phyloP scores from a whole-genome alignment of 75 land plant species.

The Pinus tabuliformis region DNA sequence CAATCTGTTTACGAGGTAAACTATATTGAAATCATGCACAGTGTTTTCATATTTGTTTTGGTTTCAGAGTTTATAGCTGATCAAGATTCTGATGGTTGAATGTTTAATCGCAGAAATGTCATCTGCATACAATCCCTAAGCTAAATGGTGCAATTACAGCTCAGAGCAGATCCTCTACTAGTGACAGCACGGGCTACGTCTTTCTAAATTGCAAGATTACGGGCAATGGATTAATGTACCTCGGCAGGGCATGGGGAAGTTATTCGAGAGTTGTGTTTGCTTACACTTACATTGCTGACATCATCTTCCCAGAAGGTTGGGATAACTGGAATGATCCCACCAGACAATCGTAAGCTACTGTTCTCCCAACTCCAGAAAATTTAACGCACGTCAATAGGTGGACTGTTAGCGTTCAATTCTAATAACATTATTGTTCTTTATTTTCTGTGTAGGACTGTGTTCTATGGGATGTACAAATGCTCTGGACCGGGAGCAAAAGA shows the following conservation, averaged over 20 bases:
- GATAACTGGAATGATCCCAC: slow-evolving; percentile 33
- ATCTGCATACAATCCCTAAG: slow-evolving; percentile 48
- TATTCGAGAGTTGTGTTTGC: slow-evolving; percentile 66
- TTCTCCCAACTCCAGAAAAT: background rate
- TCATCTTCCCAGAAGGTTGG: slow-evolving; percentile 73
- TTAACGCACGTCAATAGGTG: no score
- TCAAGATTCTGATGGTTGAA: background rate
- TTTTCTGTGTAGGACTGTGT: slow-evolving; percentile 38
- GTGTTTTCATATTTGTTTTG: background rate
- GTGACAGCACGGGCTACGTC: slow-evolving; percentile 63
- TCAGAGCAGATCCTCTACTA: slow-evolving; percentile 30
- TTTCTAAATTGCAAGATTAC: slow-evolving; percentile 52
- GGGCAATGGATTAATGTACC: slow-evolving; percentile 39
- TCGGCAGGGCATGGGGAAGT: slow-evolving; percentile 84
- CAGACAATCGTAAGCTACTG: slow-evolving; percentile 17
- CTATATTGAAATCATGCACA: no score
- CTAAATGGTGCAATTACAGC: slow-evolving; percentile 65
- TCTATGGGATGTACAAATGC: slow-evolving; percentile 52
- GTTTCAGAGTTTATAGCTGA: no score
- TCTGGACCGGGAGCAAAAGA: slow-evolving; percentile 40
- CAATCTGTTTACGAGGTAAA: slow-evolving; percentile 15
- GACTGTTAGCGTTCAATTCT: background rate
- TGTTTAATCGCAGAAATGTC: slow-evolving; percentile 43
- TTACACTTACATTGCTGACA: slow-evolving; percentile 37
- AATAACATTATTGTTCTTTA: background rate